Evolutionary conservation across 257 asterid genomes (phyloP).

Genomic region (Nicotiana sylvestris): DNA sequence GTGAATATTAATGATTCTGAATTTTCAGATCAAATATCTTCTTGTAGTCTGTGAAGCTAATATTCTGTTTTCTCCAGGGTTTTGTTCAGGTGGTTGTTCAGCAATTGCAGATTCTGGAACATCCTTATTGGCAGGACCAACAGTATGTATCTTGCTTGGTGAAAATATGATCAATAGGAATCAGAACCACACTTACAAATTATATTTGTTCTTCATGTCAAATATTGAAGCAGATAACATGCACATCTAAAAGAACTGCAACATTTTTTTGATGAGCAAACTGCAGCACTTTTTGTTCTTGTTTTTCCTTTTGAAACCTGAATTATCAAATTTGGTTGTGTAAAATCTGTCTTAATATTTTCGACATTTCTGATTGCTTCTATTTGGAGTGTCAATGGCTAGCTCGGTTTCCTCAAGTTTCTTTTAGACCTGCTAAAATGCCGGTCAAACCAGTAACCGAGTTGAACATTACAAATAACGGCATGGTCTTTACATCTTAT

Average conservation of each 20-base stretch:
- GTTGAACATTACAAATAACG: neutral
- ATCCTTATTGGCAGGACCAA: constrained; percentile 89
- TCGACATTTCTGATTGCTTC: neutral
- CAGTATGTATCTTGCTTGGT: constrained; percentile 43
- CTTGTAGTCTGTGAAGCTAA: constrained; percentile 12
- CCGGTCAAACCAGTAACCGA: neutral
- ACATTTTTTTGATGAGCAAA: neutral
- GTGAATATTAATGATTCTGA: neutral
- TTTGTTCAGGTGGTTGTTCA: constrained; percentile 71
- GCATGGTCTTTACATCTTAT: neutral
- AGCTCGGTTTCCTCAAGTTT: neutral
- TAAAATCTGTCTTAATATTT: neutral
- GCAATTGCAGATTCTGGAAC: constrained; percentile 97
- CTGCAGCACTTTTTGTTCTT: neutral
- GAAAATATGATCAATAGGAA: neutral
- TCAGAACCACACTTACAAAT: neutral
- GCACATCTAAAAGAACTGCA: neutral
- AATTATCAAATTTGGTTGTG: neutral
- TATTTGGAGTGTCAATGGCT: neutral
- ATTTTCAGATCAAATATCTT: neutral
- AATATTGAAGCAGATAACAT: neutral
- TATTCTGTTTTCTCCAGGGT: constrained; percentile 40
- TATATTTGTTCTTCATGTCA: neutral
- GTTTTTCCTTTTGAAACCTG: neutral
- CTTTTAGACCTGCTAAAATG: neutral